Percentiles rank a stretch among this genome's conserved stretches.
These are phyloP conservation scores for Fusarium sp. DNA, from an alignment of 2,329 filamentous ascomycete genomes.

Conservation along the genomic window DNA sequence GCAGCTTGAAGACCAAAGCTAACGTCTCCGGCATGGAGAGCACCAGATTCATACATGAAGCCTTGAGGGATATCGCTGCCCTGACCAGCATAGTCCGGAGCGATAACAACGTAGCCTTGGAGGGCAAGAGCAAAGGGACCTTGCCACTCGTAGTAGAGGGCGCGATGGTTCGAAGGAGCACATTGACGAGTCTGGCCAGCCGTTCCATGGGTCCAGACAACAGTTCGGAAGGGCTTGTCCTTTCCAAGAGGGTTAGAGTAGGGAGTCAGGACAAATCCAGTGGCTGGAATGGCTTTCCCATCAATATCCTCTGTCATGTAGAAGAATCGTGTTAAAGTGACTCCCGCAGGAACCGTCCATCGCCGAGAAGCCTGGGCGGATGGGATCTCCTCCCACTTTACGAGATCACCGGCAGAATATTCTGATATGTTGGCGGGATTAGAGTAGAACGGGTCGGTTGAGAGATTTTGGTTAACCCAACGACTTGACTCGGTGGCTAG, in stretches of 20 bases:
- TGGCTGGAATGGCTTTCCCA: conserved; percentile 18
- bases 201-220: conserved; percentile 28
- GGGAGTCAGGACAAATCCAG: conserved; percentile 10
- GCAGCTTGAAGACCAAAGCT: conserved; percentile 11
- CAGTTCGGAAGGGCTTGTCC: conserved; percentile 19
- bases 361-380: background rate
- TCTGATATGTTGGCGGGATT: conserved; percentile 13
- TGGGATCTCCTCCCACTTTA: conserved; percentile 25
- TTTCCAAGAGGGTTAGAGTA: conserved; percentile 20
- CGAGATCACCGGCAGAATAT: conserved; percentile 1
- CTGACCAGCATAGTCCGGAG: conserved; percentile 21
- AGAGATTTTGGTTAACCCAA: conserved; percentile 19
- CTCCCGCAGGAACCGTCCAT: conserved; percentile 18
- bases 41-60: conserved; percentile 27
- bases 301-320: conserved; percentile 23
- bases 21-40: conserved; percentile 17
- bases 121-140: background rate
- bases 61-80: conserved; percentile 23
- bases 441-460: conserved; percentile 9
- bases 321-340: conserved; percentile 15
- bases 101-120: conserved; percentile 12
- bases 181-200: conserved; percentile 21
- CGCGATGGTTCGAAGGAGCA: conserved; percentile 12
- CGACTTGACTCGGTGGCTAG: background rate
- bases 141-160: conserved; percentile 17